Evolutionary conservation across 352 stramenopile species (phyloP), one percentile per base, ranked within the genome.

Genomic region (Globisporangium solare): DNA sequence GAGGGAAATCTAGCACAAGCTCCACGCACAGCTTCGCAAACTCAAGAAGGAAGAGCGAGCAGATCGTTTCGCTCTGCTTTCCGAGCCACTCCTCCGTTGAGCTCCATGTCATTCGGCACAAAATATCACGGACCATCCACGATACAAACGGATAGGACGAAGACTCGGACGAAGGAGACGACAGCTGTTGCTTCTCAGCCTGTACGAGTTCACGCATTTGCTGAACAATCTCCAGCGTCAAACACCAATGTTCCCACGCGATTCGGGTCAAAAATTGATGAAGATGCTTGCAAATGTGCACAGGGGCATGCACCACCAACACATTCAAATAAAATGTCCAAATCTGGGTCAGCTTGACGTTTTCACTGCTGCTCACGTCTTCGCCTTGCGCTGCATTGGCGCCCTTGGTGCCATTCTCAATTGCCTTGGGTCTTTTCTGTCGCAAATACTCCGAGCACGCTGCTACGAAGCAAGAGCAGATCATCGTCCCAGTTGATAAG

Each of bases 61-160:
- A 69, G 1, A 92, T 58, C 8, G 58, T 47, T 17, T 91, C 77
- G 13, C 65, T 81, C 45, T 93, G 83, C 2, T 58, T 59, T 12
- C 47, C 47, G 6, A 93, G 58, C 83, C 83, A 93, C 20, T 74
- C 67, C 32, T 93, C 80, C 0, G 83, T 93, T 2, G 71, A 68
- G 50, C 86, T 88, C 81, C 81, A 93, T 18, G 79, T 89, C 53
- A 86, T 86, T 6, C 83, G 83, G 22, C 83, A 93, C 32, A 93
- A 57, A 1, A 93, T 67, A 35, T 93, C 83, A 39, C 83, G 81
- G n/a, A 93, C 75, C 47, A 92, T 69, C 83, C 83, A 93, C 12
- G 83, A 93, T 17, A 93, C 79, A 52, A 82, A 92, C 7, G 82
- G 82, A 64, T 92, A 90, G 31, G 84, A 68, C n/a, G 80, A 86